Evolutionary conservation across 2,329 filamentous ascomycete species (phyloP), one percentile per base, ranked within the genome.

Genomic region (Ophiostoma ips): DNA sequence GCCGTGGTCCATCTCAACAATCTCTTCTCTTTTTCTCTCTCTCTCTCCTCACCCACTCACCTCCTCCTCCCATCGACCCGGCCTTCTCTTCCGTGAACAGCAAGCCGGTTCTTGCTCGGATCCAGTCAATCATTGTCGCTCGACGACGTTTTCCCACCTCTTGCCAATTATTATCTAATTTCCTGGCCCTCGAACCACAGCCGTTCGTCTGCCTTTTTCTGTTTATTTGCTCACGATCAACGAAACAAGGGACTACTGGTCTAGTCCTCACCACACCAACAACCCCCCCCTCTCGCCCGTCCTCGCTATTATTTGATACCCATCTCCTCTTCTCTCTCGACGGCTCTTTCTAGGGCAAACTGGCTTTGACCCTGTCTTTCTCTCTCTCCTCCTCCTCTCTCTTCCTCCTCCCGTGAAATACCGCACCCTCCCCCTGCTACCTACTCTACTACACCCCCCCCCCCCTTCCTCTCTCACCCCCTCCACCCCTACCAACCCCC

Each of bases 21-120:
- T 24, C 24, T 31, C 30, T 35, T 30, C 28, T 46, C 34, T 24
- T 15, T 18, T 28, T 47, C 30, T 31, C 21, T 19, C 38, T 28
- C 21, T 15, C 24, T 33, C 30, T 33, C 16, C 18, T 19, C 46
- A 13, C 11, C 28, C 16, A 5, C 9, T 30, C 40, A n/a, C 24
- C 21, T 12, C 40, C 21, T 15, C 24, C 24, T n/a, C 28, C 40
- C n/a, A 30, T 31, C n/a, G 13, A 19, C 35, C 30, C n/a, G 13
- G 18, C 35, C 12, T 18, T 31, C 31, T 31, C 58, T 67, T 58
- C 63, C 63, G 65, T 68, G 62, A 68, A 69, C 65, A 63, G 71
- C 73, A 77, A 78, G 74, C 75, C 62, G 75, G 75, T 67, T 67
- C 75, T 79, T 77, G 74, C 72, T 73, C 66, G 61, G 63, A 71